Evolutionary conservation across 108 stramenopile species (phyloP).

Genomic region (Licmophora abbreviata): DNA sequence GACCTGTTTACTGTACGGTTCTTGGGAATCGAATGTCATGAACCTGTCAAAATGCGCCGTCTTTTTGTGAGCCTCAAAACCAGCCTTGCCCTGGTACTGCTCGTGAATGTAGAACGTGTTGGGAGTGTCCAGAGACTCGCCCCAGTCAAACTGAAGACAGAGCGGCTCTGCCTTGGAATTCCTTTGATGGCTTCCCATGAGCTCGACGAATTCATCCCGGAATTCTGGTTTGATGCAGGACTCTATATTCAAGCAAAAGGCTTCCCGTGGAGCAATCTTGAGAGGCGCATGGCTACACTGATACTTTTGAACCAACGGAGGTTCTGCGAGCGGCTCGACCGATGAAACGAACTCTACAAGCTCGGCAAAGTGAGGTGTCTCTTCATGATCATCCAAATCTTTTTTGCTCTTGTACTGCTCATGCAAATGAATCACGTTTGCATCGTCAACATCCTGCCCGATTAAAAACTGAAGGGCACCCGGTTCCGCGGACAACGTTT

Average conservation of each 20-base stretch:
- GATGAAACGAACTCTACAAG: constrained; percentile 16
- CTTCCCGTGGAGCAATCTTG: background rate
- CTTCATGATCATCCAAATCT: constrained; percentile 21
- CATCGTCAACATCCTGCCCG: constrained; percentile 18
- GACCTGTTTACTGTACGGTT: no score
- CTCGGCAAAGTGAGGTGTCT: constrained; percentile 20
- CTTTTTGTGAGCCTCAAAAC: constrained; percentile 36
- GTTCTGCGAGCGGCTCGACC: constrained; percentile 10
- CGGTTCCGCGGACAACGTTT: constrained; percentile 21
- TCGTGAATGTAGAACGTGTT: constrained; percentile 46
- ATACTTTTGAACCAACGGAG: constrained; percentile 5
- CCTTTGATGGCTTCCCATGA: constrained; percentile 33
- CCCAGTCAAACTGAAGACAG: constrained; percentile 36
- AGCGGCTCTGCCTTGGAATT: constrained; percentile 31
- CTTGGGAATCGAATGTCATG: no score
- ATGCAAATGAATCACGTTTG: constrained; percentile 34
- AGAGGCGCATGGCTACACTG: background rate
- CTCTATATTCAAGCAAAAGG: constrained; percentile 31
- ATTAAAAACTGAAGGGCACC: constrained; percentile 30
- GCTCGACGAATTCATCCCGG: constrained; percentile 29
- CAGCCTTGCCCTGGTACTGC: constrained; percentile 36
- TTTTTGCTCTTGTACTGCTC: constrained; percentile 20
- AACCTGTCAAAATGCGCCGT: constrained; percentile 42
- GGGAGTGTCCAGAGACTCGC: constrained; percentile 13
- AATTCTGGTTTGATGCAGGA: constrained; percentile 25